Evolutionary conservation across 1,139 yeast genomes (phyloP).

Genomic region (Pichia sp.): DNA sequence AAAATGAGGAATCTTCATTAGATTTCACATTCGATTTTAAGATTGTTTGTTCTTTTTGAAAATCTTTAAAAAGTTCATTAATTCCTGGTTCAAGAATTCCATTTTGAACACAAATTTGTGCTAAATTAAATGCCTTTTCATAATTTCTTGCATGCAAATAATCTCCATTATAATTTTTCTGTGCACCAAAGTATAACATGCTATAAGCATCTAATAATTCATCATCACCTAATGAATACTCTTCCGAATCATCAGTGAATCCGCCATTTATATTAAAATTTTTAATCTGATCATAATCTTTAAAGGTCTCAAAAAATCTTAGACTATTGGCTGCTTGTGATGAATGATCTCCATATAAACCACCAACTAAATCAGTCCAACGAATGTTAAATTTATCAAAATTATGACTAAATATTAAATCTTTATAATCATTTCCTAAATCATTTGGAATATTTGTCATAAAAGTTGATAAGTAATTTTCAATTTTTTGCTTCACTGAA

Average conservation of each 20-base stretch:
- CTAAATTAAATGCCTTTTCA: constrained; percentile 26
- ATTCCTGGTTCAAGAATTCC: constrained; percentile 24
- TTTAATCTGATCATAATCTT: constrained; percentile 6
- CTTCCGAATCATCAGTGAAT: constrained; percentile 1
- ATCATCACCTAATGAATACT: constrained; percentile 8
- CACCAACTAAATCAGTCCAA: constrained; percentile 59
- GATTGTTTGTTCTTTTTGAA: constrained; percentile 13
- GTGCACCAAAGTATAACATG: constrained; percentile 11
- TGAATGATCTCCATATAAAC: constrained; percentile 50
- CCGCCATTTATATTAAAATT: background rate
- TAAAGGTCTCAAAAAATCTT: constrained; percentile 11
- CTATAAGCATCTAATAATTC: constrained; percentile 8
- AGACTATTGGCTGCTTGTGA: constrained; percentile 33
- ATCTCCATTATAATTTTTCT: constrained; percentile 24
- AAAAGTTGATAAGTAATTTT: constrained; percentile 3
- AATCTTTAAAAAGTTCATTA: background rate
- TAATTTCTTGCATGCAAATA: constrained; percentile 36
- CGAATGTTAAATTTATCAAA: constrained; percentile 44
- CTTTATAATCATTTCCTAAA: constrained; percentile 20
- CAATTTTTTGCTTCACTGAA: constrained; percentile 41
- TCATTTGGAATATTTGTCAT: constrained; percentile 1
- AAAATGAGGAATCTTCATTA: background rate
- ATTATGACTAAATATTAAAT: constrained; percentile 35
- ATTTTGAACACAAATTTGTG: constrained; percentile 33
- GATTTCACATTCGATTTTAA: constrained; percentile 4